Conservation (phyloP, 257 asterid species). For the Cinchona pubescens region DNA sequence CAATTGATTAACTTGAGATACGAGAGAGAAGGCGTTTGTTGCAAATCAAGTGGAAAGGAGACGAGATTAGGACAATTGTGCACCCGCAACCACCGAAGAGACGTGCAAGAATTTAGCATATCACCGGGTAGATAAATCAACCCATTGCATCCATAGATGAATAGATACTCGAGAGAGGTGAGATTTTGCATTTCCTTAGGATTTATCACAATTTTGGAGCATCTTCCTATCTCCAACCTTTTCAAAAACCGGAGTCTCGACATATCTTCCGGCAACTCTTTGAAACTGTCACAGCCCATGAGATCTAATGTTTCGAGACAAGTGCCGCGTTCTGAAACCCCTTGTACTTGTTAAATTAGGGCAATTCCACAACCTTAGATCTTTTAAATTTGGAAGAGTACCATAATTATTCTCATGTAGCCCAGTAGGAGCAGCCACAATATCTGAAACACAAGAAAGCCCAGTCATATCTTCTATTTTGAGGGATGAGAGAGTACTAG, state of each 20-base stretch:
- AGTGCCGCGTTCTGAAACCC: slow-evolving; percentile 4
- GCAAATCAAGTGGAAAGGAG: slow-evolving; percentile 8
- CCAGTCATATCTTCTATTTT: not conserved
- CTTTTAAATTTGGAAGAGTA: not conserved
- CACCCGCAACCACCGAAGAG: not conserved
- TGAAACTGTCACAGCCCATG: not conserved
- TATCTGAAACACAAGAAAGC: not conserved
- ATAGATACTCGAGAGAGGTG: not conserved
- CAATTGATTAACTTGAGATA: not conserved
- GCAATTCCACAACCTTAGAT: not conserved
- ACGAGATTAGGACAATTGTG: not conserved
- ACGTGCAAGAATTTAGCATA: not conserved
- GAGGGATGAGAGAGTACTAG: slow-evolving; percentile 9
- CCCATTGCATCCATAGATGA: not conserved
- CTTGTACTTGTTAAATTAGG: not conserved
- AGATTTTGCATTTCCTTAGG: not conserved
- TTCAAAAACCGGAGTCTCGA: not conserved
- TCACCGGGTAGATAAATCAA: slow-evolving; percentile 18
- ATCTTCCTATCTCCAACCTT: not conserved
- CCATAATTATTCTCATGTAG: not conserved
- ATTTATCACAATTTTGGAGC: not conserved
- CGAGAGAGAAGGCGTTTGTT: slow-evolving; percentile 5
- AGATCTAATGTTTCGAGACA: not conserved
- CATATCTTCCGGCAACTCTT: not conserved
- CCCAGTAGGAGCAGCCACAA: not conserved